Base-by-base conservation (phyloP, 1,284 basidiomycete genomes). In the Pseudozyma sp. region DNA sequence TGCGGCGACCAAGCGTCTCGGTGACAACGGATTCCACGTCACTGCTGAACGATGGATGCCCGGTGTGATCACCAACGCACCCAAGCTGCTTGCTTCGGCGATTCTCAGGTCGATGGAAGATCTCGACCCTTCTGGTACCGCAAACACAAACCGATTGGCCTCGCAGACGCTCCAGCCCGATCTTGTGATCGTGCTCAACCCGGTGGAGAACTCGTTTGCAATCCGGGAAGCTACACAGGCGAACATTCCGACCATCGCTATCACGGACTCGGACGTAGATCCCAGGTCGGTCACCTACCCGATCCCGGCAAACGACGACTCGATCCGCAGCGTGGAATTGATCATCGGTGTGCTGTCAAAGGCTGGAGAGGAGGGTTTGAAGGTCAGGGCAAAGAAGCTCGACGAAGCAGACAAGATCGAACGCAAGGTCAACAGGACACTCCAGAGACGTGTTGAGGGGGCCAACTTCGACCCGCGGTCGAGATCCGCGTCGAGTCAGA, bases 291-390 rank as follows among this genome's bases (percentile, higher is more conserved):
- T 99, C 65, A 98, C 97, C 88, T 99, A 98, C 85, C 92, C 97
- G 37, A 97, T 99, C 80, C 96, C 95, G 1, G 95, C 94, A 40
- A 99, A 99, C 85, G 96, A 98, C 86, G 96, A 98, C 86, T 93
- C 91, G 82, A 89, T 92, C 9, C 89, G 94, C 55, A 92, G 94
- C 17, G 92, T 93, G 46, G 95, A 98, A 82, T 87, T 99, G 37
- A 89, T 99, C 69, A 90, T 92, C 3, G 95, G 94, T 29, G 90
- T 98, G 8, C 87, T 99, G 54, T 94, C 93, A 75, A 89, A 97
- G 74, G 97, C 97, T 0, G 97, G 94, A 11, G 61, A 84, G 56
- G 81, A 84, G 34, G 83, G 83, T 5, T 59, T 83, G 24, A 62
- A 62, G 42, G 33, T 64, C 19, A 53, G 80, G 7, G 59, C 69